Evolutionary conservation across 179 eudicot genomes (phyloP), one percentile per base, ranked within the genome.

Genomic region (Drosera spatulata): DNA sequence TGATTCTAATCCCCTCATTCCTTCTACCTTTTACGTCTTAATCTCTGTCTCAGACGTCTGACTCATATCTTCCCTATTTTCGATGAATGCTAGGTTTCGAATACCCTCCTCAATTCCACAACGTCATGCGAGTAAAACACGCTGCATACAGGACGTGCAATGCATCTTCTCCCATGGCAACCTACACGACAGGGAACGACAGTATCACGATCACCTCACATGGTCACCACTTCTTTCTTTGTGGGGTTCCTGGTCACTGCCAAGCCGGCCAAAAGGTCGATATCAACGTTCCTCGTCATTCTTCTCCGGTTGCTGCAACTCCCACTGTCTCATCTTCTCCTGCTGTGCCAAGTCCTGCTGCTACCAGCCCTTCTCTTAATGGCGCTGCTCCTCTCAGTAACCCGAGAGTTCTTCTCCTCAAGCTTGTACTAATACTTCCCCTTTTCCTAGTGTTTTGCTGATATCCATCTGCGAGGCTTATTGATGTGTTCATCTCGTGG

Each of bases 211-310:
- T 93, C 51, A 68, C 72, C n/a, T 66, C 66, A 3, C 79, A 59
- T 13, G 90, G 95, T 15, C 99, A 93, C 71, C 88, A 93, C 71
- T 85, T 79, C 83, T 93, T 84, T 74, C 53, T 93, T 3, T 93
- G 99, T 49, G 99, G 95, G 0, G 87, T 93, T 6, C 90, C 96
- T 0, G 99, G 99, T 11, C 99, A 93, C 73, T 93, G 96, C 77
- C 93, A 79, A 39, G 9, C 81, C 0, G 99, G 99, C 5, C 99
- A 93, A 71, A 93, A 84, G 71, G 85, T 93, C 2, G 99, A 93
- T 69, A 86, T 93, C 42, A 80, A 82, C 14, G 93, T 89, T 10
- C 72, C 63, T 39, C 80, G 69, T 37, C 61, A 61, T 8, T 10
- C 66, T 10, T 55, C 85, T 52, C 50, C 82, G 0, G 48, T 62